These are phyloP conservation scores for Paramecium tetraurelia DNA, from an alignment of 73 alveolate genomes.

Conservation along the genomic window DNA sequence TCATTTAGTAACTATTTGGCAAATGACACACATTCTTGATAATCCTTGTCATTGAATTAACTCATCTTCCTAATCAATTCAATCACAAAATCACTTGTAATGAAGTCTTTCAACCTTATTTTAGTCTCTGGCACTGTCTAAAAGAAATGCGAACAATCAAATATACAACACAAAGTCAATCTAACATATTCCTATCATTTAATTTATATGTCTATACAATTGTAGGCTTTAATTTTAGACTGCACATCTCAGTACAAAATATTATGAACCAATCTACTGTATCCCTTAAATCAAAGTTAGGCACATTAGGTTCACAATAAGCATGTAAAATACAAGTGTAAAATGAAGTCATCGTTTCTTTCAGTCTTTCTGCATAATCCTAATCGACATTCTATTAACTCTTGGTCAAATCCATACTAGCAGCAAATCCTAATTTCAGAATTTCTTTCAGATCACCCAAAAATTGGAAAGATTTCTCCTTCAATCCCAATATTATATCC, in stretches of 20 bases:
- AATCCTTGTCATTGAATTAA: background rate
- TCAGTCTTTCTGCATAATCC: conserved; percentile 31
- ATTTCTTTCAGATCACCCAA: background rate
- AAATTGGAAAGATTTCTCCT: background rate
- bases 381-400: background rate
- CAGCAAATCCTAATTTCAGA: conserved; percentile 10
- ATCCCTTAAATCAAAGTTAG: background rate
- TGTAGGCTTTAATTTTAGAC: conserved; percentile 19
- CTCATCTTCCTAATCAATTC: background rate
- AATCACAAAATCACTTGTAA: conserved; percentile 21
- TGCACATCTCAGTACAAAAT: conserved; percentile 17
- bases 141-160: conserved; percentile 10
- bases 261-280: background rate
- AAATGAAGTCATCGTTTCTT: conserved; percentile 8
- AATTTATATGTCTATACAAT: background rate
- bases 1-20: background rate
- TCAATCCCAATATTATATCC: background rate
- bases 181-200: background rate
- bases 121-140: background rate
- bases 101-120: background rate
- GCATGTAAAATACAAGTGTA: conserved; percentile 21
- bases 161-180: background rate
- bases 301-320: background rate
- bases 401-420: background rate
- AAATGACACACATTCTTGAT: background rate